A percentile compares a stretch with the other conserved stretches of the same genome.
Conservation (phyloP, 805 yeast species). For the Saccharomyces paradoxus region DNA sequence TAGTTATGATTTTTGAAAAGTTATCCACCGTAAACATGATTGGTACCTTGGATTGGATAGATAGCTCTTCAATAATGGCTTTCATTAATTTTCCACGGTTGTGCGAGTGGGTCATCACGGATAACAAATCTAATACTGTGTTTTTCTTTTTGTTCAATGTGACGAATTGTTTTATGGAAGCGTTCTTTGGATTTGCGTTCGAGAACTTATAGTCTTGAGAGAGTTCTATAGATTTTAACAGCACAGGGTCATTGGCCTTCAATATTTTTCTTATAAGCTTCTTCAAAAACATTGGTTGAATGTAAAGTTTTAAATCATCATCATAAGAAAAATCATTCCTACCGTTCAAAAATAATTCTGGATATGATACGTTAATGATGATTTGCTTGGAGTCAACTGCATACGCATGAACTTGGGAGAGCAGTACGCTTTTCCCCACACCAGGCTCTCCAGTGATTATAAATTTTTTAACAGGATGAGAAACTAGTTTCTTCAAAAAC, state of each 20-base stretch:
- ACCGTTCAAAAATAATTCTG: conserved; percentile 61
- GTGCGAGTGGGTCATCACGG: conserved; percentile 32
- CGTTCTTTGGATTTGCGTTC: conserved; percentile 27
- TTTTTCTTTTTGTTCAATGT: conserved; percentile 23
- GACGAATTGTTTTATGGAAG: conserved; percentile 20
- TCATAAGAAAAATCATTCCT: conserved; percentile 58
- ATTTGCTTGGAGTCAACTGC: conserved; percentile 44
- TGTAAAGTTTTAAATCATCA: conserved; percentile 40
- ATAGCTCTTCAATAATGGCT: conserved; percentile 48
- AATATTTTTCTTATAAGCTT: conserved; percentile 47
- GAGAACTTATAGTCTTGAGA: conserved; percentile 30
- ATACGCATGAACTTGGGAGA: conserved; percentile 45
- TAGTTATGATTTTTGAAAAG: conserved; percentile 52
- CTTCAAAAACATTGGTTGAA: conserved; percentile 72
- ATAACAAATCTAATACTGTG: conserved; percentile 38
- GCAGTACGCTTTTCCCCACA: conserved; percentile 65
- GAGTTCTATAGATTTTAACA: conserved; percentile 32
- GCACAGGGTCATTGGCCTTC: conserved; percentile 36
- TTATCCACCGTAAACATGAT: conserved; percentile 68
- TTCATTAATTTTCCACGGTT: conserved; percentile 41
- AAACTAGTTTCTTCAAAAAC: conserved; percentile 34
- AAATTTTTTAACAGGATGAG: conserved; percentile 40
- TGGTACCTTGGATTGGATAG: conserved; percentile 43
- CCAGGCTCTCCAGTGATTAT: conserved; percentile 66
- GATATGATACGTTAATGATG: conserved; percentile 56